phyloP scores from a whole-genome alignment of 805 yeast species.

The Phaffomyces opuntiae region DNA sequence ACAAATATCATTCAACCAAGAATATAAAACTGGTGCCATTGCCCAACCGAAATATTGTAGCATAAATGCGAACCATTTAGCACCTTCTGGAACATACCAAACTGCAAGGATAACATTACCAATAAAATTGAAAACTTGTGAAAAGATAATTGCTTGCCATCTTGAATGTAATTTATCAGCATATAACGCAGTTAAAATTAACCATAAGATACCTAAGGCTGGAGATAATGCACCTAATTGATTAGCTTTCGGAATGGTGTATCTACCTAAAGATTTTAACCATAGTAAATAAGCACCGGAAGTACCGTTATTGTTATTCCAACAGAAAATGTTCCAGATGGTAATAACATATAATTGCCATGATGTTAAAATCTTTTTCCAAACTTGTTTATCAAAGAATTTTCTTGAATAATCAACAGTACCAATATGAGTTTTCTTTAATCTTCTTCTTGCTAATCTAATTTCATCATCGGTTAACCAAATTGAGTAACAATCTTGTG shows the following conservation, averaged over 20 bases:
- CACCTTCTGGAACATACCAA: slow-evolving; percentile 45
- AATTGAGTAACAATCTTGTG: slow-evolving; percentile 46
- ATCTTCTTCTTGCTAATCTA: slow-evolving; percentile 40
- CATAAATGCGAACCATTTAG: slow-evolving; percentile 49
- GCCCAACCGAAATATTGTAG: slow-evolving; percentile 15
- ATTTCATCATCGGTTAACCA: slow-evolving; percentile 54
- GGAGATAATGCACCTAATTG: slow-evolving; percentile 37
- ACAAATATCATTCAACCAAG: slow-evolving; percentile 54
- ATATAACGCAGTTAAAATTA: slow-evolving; percentile 6
- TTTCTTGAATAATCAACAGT: slow-evolving; percentile 19
- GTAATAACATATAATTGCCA: slow-evolving; percentile 55
- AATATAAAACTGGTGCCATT: slow-evolving; percentile 25
- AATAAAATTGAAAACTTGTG: slow-evolving; percentile 39
- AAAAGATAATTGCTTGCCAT: slow-evolving; percentile 31
- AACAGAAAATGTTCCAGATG: slow-evolving; percentile 47
- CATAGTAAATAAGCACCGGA: slow-evolving; percentile 39
- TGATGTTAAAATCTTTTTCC: slow-evolving; percentile 45
- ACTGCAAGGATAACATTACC: slow-evolving; percentile 43
- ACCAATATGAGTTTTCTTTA: slow-evolving; percentile 29
- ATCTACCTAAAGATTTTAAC: slow-evolving; percentile 40
- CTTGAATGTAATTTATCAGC: slow-evolving; percentile 34
- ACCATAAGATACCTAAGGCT: slow-evolving; percentile 19
- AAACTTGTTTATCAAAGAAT: slow-evolving; percentile 36
- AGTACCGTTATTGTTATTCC: slow-evolving; percentile 44
- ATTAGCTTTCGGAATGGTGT: slow-evolving; percentile 32